Evolutionary conservation across 768 basidiomycete species (phyloP), one percentile per base, ranked within the genome.

Genomic region (Rhodotorula diobovata): DNA sequence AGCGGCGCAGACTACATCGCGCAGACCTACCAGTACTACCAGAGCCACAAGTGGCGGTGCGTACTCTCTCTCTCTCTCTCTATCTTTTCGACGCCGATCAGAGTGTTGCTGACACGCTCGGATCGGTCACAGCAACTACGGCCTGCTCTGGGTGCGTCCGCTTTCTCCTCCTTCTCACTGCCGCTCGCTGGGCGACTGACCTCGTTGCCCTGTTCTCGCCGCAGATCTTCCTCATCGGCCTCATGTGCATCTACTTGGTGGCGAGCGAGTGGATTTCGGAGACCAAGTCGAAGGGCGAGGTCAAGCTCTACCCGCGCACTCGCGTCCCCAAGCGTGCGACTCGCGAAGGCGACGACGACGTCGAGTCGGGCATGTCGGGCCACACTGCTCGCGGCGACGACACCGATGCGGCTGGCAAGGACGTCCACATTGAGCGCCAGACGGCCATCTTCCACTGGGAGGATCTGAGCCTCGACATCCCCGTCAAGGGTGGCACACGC

Each of bases 231-330:
- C 72, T 74, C 37, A 35, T 78, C 65, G 76, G 76, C 74, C 80
- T 77, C 74, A 75, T 63, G 56, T 73, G 32, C 75, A 68, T 67
- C 72, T 77, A 72, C 71, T 76, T 71, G 73, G 72, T 65, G 51
- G 78, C 66, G 65, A 79, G 76, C 75, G 80, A 77, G 72, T 76
- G 2, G 8, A 59, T 59, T 43, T 18, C 41, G 16, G 58, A 59
- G 43, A 14, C 58, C n/a, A 59, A 59, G 43, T 73, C 72, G 39
- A 45, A 56, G 14, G 67, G 75, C 39, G 76, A 70, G 25, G 32
- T 51, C 37, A 35, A 61, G 28, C 20, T 58, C 12, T 74, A 76
- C 62, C 45, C 63, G 23, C 74, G 70, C 34, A 56, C 48, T 20
- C 48, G 61, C 15, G 10, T 51, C 16, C 58, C 58, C 12, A 66